Conservation (phyloP, 2,329 filamentous ascomycete species). For the Leptographium lundbergii region DNA sequence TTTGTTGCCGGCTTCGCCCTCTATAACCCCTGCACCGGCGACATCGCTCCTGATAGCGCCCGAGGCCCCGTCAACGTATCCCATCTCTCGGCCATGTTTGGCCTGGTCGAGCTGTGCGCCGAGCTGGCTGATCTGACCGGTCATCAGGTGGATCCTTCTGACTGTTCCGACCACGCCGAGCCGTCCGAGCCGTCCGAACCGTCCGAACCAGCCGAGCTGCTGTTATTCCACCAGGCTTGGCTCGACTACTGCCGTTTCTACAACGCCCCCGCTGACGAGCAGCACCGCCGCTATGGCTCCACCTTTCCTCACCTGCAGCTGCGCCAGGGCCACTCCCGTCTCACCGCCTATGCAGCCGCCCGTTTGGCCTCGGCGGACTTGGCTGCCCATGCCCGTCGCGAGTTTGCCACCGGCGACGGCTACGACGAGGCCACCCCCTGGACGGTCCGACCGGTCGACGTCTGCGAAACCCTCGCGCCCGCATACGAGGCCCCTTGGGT, state of each 20-base stretch:
- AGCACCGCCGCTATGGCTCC: slow-evolving; percentile 37
- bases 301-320: slow-evolving; percentile 28
- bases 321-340: slow-evolving; percentile 43
- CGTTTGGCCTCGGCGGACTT: not conserved
- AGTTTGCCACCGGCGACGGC: slow-evolving; percentile 38
- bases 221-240: slow-evolving; percentile 38
- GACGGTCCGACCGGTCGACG: slow-evolving; percentile 22
- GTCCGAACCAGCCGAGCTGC: not conserved
- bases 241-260: slow-evolving; percentile 50
- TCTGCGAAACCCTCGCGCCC: slow-evolving; percentile 25
- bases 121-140: slow-evolving; percentile 32
- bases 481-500: slow-evolving; percentile 46
- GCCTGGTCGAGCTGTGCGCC: slow-evolving; percentile 43
- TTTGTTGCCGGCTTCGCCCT: slow-evolving; percentile 1
- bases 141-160: too few species aligned
- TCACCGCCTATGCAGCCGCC: slow-evolving; percentile 41
- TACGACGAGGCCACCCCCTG: slow-evolving; percentile 24
- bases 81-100: slow-evolving; percentile 46
- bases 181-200: slow-evolving; percentile 19
- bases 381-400: slow-evolving; percentile 31
- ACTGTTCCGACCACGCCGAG: not conserved
- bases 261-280: slow-evolving; percentile 33
- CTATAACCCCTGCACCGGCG: slow-evolving; percentile 37
- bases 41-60: slow-evolving; percentile 34
- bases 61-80: slow-evolving; percentile 35